Evolutionary conservation across 1,139 yeast species (phyloP).

Genomic region (Yamadazyma dushanensis): DNA sequence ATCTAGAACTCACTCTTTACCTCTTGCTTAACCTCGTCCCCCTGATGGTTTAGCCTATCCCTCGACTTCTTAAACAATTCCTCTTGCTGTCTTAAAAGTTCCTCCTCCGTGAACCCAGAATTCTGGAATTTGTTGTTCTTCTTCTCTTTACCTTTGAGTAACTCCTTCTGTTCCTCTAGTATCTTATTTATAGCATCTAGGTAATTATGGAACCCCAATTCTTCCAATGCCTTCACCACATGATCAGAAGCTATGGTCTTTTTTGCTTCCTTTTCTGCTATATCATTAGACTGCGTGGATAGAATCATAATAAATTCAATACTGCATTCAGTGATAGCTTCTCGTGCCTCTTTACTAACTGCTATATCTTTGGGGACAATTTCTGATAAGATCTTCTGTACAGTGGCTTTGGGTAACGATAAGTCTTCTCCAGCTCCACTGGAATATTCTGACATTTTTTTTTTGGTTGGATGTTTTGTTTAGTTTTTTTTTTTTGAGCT

Average conservation of each 20-base stretch:
- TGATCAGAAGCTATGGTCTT: slow-evolving; percentile 97
- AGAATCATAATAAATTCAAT: slow-evolving; percentile 94
- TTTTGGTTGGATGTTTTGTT: slow-evolving; percentile 2
- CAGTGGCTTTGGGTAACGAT: slow-evolving; percentile 73
- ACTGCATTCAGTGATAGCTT: slow-evolving; percentile 93
- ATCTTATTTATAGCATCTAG: slow-evolving; percentile 81
- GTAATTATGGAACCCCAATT: slow-evolving; percentile 84
- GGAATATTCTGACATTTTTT: slow-evolving; percentile 39
- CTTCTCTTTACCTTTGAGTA: slow-evolving; percentile 84
- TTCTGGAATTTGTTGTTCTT: slow-evolving; percentile 92
- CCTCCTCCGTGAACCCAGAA: slow-evolving; percentile 91
- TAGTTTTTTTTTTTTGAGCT: slow-evolving; percentile 6
- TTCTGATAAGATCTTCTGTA: slow-evolving; percentile 90
- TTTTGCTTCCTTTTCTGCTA: slow-evolving; percentile 94
- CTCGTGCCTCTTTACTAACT: slow-evolving; percentile 91
- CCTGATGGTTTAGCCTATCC: slow-evolving; percentile 49
- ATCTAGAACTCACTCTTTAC: slow-evolving; percentile 8
- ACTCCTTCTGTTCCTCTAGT: slow-evolving; percentile 82
- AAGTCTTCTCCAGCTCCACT: slow-evolving; percentile 40
- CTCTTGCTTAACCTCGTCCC: slow-evolving; percentile 12
- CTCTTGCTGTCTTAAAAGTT: slow-evolving; percentile 86
- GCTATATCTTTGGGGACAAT: slow-evolving; percentile 84
- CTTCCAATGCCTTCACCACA: slow-evolving; percentile 85
- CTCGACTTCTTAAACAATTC: slow-evolving; percentile 88
- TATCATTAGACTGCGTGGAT: slow-evolving; percentile 91